A percentile compares a stretch with the other conserved stretches of the same genome.
Conservation (phyloP, 345 rosid species). For the Bretschneidera sinensis region DNA sequence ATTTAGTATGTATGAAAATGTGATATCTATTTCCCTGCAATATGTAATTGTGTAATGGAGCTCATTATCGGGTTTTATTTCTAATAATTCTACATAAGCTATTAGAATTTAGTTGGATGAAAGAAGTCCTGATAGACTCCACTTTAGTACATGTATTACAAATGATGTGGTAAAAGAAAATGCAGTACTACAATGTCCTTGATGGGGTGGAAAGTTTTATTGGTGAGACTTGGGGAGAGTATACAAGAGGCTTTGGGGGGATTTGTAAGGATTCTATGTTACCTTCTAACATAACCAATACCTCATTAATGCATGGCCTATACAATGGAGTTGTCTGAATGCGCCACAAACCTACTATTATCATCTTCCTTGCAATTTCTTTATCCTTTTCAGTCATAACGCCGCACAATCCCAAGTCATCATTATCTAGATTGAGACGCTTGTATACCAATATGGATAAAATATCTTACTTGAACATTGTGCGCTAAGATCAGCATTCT, state of each 20-base stretch:
- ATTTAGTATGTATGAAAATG: too few relatives aligned
- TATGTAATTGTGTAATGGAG: too few relatives aligned
- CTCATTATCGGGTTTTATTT: too few relatives aligned
- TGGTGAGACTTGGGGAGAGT: constrained; percentile 5
- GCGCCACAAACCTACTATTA: constrained; percentile 14
- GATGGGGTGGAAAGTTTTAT: too few relatives aligned
- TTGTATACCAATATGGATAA: not conserved
- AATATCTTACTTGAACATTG: constrained; percentile 1
- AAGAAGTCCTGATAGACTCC: too few relatives aligned
- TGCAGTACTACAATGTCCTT: too few relatives aligned
- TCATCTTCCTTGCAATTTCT: constrained; percentile 14
- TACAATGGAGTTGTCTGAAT: constrained; percentile 5
- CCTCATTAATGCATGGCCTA: constrained; percentile 16
- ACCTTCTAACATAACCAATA: constrained; percentile 10
- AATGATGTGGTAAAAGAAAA: too few relatives aligned
- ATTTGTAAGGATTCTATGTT: constrained; percentile 11
- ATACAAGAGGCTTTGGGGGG: constrained; percentile 14
- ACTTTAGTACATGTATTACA: too few relatives aligned
- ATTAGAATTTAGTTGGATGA: too few relatives aligned
- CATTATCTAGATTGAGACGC: not conserved
- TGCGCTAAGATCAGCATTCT: not conserved
- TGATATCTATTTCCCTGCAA: too few relatives aligned
- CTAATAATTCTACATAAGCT: too few relatives aligned
- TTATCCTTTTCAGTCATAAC: not conserved
- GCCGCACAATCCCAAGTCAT: not conserved